phyloP scores from a whole-genome alignment of 192 early-diverging fungal genomes.

The Linnemannia hyalina region DNA sequence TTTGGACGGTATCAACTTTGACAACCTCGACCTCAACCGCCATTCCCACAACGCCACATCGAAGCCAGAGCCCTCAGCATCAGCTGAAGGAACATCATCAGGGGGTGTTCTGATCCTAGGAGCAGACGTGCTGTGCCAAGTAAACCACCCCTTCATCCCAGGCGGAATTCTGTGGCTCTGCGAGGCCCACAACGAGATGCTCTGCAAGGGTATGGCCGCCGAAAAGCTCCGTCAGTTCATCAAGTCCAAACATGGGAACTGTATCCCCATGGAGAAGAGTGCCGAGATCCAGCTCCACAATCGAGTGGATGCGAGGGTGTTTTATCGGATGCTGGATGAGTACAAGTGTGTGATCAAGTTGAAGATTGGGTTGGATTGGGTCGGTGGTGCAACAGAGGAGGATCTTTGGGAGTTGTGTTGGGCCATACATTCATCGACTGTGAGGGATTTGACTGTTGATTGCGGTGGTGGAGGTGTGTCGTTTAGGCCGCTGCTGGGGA shows the following conservation, averaged over 20 bases:
- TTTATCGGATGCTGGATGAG: slow-evolving; percentile 22
- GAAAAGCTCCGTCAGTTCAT: slow-evolving; percentile 20
- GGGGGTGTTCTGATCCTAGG: not conserved
- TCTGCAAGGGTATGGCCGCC: not conserved
- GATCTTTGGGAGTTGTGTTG: slow-evolving; percentile 37
- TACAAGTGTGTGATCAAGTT: slow-evolving; percentile 24
- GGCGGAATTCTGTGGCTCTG: slow-evolving; percentile 24
- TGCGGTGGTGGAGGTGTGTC: slow-evolving; percentile 17
- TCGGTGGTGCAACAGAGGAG: slow-evolving; percentile 17
- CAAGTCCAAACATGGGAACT: slow-evolving; percentile 5
- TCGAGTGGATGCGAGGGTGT: slow-evolving; percentile 18
- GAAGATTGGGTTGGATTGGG: slow-evolving; percentile 24
- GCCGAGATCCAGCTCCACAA: slow-evolving; percentile 9
- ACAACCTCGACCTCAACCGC: not conserved
- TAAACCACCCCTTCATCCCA: not conserved
- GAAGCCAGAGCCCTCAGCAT: too few species aligned
- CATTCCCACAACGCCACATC: not conserved
- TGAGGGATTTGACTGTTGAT: slow-evolving; percentile 26
- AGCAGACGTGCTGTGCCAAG: slow-evolving; percentile 1
- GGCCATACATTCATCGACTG: slow-evolving; percentile 10
- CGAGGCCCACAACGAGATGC: slow-evolving; percentile 24
- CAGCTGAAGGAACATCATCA: not conserved
- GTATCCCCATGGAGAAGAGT: slow-evolving; percentile 27
- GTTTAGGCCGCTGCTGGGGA: slow-evolving; percentile 33
- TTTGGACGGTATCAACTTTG: not conserved